These are phyloP conservation scores for Tolypocladium album DNA, from an alignment of 2,329 filamentous ascomycete genomes.

Conservation along the genomic window DNA sequence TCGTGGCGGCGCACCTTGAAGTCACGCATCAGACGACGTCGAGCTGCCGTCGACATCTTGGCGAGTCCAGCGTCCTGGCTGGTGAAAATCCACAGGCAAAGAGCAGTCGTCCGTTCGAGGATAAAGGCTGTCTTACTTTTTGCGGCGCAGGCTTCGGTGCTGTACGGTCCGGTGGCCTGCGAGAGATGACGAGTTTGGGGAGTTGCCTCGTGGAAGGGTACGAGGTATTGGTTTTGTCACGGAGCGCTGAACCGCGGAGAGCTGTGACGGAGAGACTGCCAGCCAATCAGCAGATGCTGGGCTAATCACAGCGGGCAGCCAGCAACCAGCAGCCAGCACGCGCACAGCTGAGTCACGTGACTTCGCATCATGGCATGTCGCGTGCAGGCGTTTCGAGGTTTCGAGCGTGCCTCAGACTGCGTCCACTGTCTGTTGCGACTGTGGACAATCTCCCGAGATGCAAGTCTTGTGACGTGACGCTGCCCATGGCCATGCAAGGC, in stretches of 20 bases:
- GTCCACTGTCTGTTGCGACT: neutral
- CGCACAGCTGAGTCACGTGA: conserved; percentile 1
- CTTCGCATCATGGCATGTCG: neutral
- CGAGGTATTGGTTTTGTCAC: neutral
- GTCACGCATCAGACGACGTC: conserved; percentile 95
- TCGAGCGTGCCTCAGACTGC: neutral
- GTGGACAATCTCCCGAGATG: too few species aligned
- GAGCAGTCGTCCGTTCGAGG: neutral
- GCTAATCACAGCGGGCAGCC: too few species aligned
- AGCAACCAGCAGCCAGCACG: too few species aligned
- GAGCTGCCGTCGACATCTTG: conserved; percentile 76
- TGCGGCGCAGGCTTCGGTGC: neutral
- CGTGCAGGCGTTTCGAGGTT: neutral
- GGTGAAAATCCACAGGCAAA: conserved; percentile 2
- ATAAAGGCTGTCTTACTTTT: neutral
- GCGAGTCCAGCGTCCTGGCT: neutral
- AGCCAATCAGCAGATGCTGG: conserved; percentile 11
- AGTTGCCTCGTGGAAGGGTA: neutral
- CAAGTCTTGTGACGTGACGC: neutral
- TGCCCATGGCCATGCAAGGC: neutral
- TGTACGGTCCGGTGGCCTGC: neutral
- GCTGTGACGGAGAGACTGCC: neutral
- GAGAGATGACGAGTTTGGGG: neutral
- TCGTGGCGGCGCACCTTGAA: conserved; percentile 66
- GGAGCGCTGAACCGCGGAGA: neutral